phyloP scores from a whole-genome alignment of 148 eudicot species.

The Arctostaphylos glauca region DNA sequence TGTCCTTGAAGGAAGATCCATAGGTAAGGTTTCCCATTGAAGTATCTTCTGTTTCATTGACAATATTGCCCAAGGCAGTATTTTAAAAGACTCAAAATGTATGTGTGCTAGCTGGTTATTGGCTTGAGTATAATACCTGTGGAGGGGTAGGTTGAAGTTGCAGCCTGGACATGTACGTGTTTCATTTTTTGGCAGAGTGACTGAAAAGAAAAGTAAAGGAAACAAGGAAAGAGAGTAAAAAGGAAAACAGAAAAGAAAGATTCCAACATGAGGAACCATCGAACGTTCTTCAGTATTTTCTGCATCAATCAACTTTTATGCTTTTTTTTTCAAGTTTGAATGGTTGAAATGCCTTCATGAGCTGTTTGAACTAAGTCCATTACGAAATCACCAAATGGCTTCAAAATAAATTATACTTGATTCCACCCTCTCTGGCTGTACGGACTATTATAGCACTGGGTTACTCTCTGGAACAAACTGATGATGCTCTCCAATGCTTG shows the following conservation, averaged over 20 bases:
- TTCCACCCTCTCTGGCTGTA: neutral
- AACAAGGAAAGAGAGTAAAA: neutral
- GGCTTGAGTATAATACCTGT: neutral
- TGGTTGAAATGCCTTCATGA: neutral
- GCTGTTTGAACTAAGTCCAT: neutral
- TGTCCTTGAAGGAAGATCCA: slow-evolving; percentile 89
- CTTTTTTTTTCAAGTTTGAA: neutral
- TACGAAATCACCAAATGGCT: neutral
- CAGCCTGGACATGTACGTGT: neutral
- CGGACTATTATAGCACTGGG: neutral
- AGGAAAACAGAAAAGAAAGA: neutral
- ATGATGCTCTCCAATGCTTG: neutral
- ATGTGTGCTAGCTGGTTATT: neutral
- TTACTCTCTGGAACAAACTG: neutral
- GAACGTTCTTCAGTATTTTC: neutral
- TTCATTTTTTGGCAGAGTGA: neutral
- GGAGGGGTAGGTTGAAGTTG: neutral
- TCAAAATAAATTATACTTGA: neutral
- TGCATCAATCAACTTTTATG: neutral
- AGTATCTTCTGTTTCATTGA: neutral
- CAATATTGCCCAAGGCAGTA: neutral
- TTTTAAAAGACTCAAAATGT: neutral
- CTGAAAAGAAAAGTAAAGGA: neutral
- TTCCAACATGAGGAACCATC: neutral
- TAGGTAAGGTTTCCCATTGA: slow-evolving; percentile 47